Evolutionary conservation across 352 stramenopile species (phyloP).

Genomic region (Phytophthora podocarpi): DNA sequence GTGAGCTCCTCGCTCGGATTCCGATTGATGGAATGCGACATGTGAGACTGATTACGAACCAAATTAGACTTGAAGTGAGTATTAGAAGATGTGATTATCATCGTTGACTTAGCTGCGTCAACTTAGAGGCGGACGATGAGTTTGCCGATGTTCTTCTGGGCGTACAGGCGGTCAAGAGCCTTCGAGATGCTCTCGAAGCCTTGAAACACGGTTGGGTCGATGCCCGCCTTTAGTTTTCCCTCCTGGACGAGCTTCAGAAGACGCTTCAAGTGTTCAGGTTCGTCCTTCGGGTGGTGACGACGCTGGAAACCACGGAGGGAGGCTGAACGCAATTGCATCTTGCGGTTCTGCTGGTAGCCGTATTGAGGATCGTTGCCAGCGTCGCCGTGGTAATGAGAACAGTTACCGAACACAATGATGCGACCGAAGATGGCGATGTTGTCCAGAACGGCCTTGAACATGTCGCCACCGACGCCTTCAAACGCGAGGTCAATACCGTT

Average conservation of each 20-base stretch:
- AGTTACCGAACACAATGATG: slow-evolving; percentile 28
- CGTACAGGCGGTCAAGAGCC: slow-evolving; percentile 58
- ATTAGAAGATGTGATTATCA: no score
- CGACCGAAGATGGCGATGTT: slow-evolving; percentile 24
- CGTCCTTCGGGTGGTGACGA: slow-evolving; percentile 10
- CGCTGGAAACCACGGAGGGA: slow-evolving; percentile 13
- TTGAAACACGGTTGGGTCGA: slow-evolving; percentile 37
- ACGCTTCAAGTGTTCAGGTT: slow-evolving; percentile 7
- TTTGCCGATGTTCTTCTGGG: slow-evolving; percentile 82
- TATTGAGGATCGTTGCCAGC: slow-evolving; percentile 8
- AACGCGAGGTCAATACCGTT: slow-evolving; percentile 41
- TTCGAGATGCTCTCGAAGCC: slow-evolving; percentile 46
- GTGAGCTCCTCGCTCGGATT: slow-evolving; percentile 8
- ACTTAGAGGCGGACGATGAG: slow-evolving; percentile 53
- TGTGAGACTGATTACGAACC: slow-evolving; percentile 32
- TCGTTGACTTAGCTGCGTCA: no score
- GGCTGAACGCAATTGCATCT: slow-evolving; percentile 26
- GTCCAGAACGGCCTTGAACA: slow-evolving; percentile 24
- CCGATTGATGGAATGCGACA: slow-evolving; percentile 7
- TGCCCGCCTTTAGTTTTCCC: slow-evolving; percentile 22
- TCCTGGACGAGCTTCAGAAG: slow-evolving; percentile 16
- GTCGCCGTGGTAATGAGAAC: slow-evolving; percentile 27
- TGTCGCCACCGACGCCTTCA: slow-evolving; percentile 27
- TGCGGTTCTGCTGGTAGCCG: slow-evolving; percentile 20
- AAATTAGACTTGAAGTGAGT: not conserved